Conservation (phyloP, 2,329 filamentous ascomycete genomes). For the Fusarium fracticaudum region DNA sequence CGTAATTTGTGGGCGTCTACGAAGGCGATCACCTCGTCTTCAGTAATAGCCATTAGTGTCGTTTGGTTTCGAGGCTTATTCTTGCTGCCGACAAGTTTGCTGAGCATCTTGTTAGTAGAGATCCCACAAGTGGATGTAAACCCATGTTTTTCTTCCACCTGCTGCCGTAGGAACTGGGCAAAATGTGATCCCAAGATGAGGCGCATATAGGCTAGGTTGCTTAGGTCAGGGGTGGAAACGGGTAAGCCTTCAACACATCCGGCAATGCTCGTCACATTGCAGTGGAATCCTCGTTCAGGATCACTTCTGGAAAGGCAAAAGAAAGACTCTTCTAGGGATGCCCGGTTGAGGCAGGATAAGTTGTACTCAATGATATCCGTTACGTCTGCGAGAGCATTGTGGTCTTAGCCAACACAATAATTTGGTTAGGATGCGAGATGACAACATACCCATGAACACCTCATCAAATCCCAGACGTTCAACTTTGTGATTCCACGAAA, state of each 20-base stretch:
- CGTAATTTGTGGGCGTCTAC: slow-evolving; percentile 80
- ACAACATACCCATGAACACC: slow-evolving; percentile 63
- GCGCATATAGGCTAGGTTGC: slow-evolving; percentile 61
- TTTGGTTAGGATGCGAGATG: not conserved
- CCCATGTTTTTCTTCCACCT: slow-evolving; percentile 78
- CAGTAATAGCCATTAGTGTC: slow-evolving; percentile 75
- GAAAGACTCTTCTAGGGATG: slow-evolving; percentile 74
- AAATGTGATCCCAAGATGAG: slow-evolving; percentile 84
- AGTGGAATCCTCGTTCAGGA: slow-evolving; percentile 82
- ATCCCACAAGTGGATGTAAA: slow-evolving; percentile 91
- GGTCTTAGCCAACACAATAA: slow-evolving; percentile 5
- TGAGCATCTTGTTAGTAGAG: slow-evolving; percentile 85
- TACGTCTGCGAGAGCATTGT: slow-evolving; percentile 67
- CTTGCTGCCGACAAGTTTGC: slow-evolving; percentile 83
- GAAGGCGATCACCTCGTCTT: slow-evolving; percentile 68
- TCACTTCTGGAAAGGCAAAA: slow-evolving; percentile 80
- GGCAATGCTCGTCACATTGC: slow-evolving; percentile 74
- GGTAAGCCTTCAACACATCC: slow-evolving; percentile 63
- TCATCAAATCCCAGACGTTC: slow-evolving; percentile 93
- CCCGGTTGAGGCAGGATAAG: slow-evolving; percentile 71
- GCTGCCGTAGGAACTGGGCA: slow-evolving; percentile 75
- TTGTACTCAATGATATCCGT: slow-evolving; percentile 91
- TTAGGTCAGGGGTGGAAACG: slow-evolving; percentile 38
- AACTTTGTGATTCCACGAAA: slow-evolving; percentile 80
- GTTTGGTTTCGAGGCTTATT: slow-evolving; percentile 93